phyloP scores from a whole-genome alignment of 768 basidiomycete genomes.

The Candolleomyces eurysporus region DNA sequence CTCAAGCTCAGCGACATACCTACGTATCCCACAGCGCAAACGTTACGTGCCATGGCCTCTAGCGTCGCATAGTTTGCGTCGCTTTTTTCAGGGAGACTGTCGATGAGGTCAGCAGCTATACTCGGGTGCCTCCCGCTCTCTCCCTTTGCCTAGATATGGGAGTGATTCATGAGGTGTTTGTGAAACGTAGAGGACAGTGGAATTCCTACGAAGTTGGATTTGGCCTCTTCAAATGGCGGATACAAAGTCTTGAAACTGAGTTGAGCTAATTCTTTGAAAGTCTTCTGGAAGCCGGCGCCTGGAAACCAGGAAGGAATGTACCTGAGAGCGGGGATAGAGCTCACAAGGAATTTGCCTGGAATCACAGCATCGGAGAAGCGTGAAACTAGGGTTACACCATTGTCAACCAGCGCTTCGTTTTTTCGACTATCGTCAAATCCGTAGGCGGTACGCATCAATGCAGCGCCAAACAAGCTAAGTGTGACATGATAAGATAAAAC shows the following conservation, averaged over 20 bases:
- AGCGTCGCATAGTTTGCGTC: background rate
- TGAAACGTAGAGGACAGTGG: no score
- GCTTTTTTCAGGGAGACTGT: conserved; percentile 5
- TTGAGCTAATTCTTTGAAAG: conserved; percentile 15
- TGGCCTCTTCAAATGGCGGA: conserved; percentile 5
- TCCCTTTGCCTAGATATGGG: background rate
- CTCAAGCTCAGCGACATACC: background rate
- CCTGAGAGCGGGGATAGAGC: conserved; percentile 26
- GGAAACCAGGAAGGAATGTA: conserved; percentile 49
- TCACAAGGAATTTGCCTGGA: conserved; percentile 16
- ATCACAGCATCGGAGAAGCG: background rate
- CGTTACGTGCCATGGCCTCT: conserved; percentile 2
- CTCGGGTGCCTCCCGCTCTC: background rate
- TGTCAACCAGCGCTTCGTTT: background rate
- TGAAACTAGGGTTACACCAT: conserved; percentile 2
- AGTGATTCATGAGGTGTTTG: no score
- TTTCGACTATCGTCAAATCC: conserved; percentile 3
- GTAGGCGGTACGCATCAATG: conserved; percentile 4
- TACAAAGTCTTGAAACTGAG: background rate
- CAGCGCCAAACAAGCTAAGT: background rate
- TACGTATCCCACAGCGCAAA: conserved; percentile 3
- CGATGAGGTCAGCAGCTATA: conserved; percentile 6
- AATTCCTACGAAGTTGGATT: background rate
- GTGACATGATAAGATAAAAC: no score
- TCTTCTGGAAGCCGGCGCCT: conserved; percentile 41